A percentile compares a stretch with the other conserved stretches of the same genome.
These are phyloP conservation scores for Helichrysum umbraculigerum DNA, from an alignment of 129 eudicot species.

Conservation along the genomic window DNA sequence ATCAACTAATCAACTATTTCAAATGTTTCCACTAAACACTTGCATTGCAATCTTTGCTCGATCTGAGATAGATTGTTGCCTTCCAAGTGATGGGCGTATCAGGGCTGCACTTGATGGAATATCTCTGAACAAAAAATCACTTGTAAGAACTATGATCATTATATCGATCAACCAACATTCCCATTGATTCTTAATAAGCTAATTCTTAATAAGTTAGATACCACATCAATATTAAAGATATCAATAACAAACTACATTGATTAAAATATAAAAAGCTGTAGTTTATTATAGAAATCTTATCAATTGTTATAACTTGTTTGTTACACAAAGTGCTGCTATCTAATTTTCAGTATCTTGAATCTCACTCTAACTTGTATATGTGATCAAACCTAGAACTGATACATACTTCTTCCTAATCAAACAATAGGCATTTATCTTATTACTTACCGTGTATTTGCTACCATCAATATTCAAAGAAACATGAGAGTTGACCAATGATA, in stretches of 20 bases:
- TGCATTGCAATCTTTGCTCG: too few relatives aligned
- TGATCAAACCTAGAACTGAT: constrained; percentile 7
- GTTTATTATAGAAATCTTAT: not conserved
- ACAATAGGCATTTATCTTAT: not conserved
- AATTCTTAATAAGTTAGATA: not conserved
- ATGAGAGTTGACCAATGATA: constrained; percentile 86
- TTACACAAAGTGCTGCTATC: constrained; percentile 26
- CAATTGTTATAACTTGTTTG: not conserved
- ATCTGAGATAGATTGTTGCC: too few relatives aligned
- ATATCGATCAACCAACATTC: constrained; percentile 40
- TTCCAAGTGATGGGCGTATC: too few relatives aligned
- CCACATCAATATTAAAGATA: not conserved
- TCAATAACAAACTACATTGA: not conserved
- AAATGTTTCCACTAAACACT: too few relatives aligned
- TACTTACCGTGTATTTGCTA: constrained; percentile 88
- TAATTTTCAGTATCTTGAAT: constrained; percentile 13
- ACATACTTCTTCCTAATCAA: not conserved
- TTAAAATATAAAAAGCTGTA: too few relatives aligned
- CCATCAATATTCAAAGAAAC: constrained; percentile 95
- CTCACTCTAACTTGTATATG: constrained; percentile 21
- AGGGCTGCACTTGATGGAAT: too few relatives aligned
- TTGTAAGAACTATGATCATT: too few relatives aligned
- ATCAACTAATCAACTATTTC: too few relatives aligned
- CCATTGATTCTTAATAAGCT: constrained; percentile 23
- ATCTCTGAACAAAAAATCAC: too few relatives aligned